phyloP scores from a whole-genome alignment of 768 basidiomycete species.

The Mycena olivaceomarginata region DNA sequence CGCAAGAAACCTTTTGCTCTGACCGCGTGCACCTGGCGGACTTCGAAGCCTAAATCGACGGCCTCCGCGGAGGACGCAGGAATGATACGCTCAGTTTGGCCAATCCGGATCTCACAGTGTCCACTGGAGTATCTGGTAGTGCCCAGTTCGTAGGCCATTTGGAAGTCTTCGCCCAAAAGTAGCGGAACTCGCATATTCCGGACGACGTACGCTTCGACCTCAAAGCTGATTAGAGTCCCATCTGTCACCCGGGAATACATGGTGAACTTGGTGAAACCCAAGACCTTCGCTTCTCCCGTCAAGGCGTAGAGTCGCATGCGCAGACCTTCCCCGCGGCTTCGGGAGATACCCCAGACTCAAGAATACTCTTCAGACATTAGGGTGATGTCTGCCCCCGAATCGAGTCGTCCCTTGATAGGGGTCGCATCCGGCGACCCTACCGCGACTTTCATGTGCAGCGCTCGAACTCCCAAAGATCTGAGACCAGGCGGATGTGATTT shows the following conservation, averaged over 20 bases:
- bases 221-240: slow-evolving; percentile 35
- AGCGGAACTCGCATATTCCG: slow-evolving; percentile 49
- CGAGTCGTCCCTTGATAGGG: neutral
- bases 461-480: slow-evolving; percentile 11
- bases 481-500: neutral
- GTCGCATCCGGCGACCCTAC: neutral
- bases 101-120: slow-evolving; percentile 11
- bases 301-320: slow-evolving; percentile 38
- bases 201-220: slow-evolving; percentile 50
- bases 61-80: slow-evolving; percentile 32
- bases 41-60: slow-evolving; percentile 16
- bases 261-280: slow-evolving; percentile 42
- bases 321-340: slow-evolving; percentile 12
- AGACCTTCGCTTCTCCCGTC: slow-evolving; percentile 34
- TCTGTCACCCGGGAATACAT: slow-evolving; percentile 1
- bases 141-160: slow-evolving; percentile 44
- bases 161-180: slow-evolving; percentile 17
- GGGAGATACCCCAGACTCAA: neutral
- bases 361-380: slow-evolving; percentile 32
- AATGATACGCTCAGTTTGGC: neutral
- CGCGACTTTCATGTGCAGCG: slow-evolving; percentile 27
- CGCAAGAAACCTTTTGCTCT: neutral
- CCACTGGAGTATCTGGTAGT: slow-evolving; percentile 35
- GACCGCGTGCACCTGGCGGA: too few relatives aligned
- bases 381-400: too few relatives aligned